These are phyloP conservation scores for Myxozyma geophila DNA, from an alignment of 805 yeast species.

Conservation along the genomic window DNA sequence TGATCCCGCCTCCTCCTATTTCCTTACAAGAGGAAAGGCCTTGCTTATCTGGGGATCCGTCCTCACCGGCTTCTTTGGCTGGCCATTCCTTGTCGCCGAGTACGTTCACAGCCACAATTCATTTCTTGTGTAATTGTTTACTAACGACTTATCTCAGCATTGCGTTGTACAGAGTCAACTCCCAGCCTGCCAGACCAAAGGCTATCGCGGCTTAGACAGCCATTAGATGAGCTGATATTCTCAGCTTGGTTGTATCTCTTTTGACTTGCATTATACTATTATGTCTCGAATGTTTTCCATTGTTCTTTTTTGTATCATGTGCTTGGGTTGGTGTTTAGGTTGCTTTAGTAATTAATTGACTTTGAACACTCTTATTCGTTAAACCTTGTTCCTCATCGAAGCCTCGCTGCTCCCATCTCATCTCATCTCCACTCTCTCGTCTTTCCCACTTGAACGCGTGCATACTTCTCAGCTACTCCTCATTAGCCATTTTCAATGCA, in stretches of 20 bases:
- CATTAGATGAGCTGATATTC: not conserved
- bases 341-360: not conserved
- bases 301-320: not conserved
- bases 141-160: not conserved
- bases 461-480: not conserved
- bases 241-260: not conserved
- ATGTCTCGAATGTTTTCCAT: not conserved
- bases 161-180: not conserved
- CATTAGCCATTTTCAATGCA: conserved; percentile 47
- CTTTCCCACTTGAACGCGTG: not conserved
- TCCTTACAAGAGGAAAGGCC: not conserved
- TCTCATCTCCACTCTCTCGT: not conserved
- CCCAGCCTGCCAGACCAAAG: not conserved
- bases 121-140: not conserved
- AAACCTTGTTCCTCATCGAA: not conserved
- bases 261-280: not conserved
- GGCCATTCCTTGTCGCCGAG: conserved; percentile 4
- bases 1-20: conserved; percentile 5
- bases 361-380: not conserved
- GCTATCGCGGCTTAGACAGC: not conserved
- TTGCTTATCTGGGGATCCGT: not conserved
- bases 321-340: not conserved
- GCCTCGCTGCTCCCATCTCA: too few relatives aligned
- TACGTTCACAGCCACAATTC: not conserved
- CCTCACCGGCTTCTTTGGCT: conserved; percentile 1